Evolutionary conservation across 371 early-diverging fungal genomes (phyloP).

Genomic region (Saksenaea oblongispora): DNA sequence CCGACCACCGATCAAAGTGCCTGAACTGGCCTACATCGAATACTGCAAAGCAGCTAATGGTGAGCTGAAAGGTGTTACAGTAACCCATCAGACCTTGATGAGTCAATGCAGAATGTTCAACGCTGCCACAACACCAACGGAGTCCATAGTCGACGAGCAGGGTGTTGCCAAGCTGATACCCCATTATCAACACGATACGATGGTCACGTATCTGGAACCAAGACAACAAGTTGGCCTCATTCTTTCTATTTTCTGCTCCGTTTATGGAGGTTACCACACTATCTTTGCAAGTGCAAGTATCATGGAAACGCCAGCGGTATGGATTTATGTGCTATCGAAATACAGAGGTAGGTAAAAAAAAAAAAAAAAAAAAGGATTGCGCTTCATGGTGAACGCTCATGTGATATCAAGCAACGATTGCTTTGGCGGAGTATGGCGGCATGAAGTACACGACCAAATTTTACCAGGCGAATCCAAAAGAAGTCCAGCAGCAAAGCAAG

Average conservation of each 20-base stretch:
- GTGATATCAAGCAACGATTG: conserved; percentile 60
- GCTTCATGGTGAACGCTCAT: conserved; percentile 7
- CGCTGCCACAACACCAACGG: conserved; percentile 29
- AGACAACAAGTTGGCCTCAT: conserved; percentile 83
- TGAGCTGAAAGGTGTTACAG: conserved; percentile 81
- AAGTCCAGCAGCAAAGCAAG: conserved; percentile 56
- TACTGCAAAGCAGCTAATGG: conserved; percentile 82
- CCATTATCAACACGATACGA: conserved; percentile 36
- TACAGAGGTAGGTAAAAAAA: conserved; percentile 37
- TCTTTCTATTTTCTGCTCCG: conserved; percentile 65
- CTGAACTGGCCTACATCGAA: conserved; percentile 85
- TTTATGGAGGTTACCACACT: conserved; percentile 72
- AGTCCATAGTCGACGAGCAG: background rate
- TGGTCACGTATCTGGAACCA: conserved; percentile 76
- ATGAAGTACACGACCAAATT: conserved; percentile 56
- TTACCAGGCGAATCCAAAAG: conserved; percentile 52
- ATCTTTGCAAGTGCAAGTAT: conserved; percentile 67
- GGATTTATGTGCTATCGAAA: conserved; percentile 69
- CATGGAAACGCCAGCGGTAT: conserved; percentile 68
- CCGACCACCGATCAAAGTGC: conserved; percentile 35
- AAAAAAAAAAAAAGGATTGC: conserved; percentile 12
- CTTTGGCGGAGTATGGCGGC: conserved; percentile 71
- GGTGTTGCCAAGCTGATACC: background rate
- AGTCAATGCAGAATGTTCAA: conserved; percentile 60
- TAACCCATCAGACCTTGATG: conserved; percentile 79